phyloP scores from a whole-genome alignment of 2,329 filamentous ascomycete genomes.

The Blastomyces gilchristii region DNA sequence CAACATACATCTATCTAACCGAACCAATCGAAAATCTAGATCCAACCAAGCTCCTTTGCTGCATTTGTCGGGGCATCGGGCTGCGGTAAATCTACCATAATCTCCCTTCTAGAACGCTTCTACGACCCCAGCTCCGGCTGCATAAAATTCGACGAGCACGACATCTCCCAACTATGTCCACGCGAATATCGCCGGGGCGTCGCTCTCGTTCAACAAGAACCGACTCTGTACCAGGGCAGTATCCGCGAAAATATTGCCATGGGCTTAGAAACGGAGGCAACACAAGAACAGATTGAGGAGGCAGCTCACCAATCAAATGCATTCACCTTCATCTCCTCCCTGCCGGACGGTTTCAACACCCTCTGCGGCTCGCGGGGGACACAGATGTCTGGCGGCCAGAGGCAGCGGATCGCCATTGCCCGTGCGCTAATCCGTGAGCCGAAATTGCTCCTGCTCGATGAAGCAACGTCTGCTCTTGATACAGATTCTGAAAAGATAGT shows the following conservation, averaged over 20 bases:
- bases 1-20: background rate
- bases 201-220: conserved; percentile 64
- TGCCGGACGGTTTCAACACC: conserved; percentile 31
- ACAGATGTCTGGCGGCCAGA: conserved; percentile 33
- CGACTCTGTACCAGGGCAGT: conserved; percentile 59
- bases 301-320: conserved; percentile 31
- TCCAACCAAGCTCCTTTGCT: conserved; percentile 41
- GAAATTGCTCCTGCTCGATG: conserved; percentile 33
- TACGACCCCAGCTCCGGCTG: conserved; percentile 57
- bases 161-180: conserved; percentile 51
- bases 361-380: conserved; percentile 26
- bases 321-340: conserved; percentile 29
- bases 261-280: conserved; percentile 30
- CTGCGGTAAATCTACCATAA: conserved; percentile 57
- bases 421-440: conserved; percentile 34
- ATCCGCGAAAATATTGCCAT: conserved; percentile 61
- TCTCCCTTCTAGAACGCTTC: conserved; percentile 53
- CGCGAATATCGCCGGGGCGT: conserved; percentile 54
- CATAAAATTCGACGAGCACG: conserved; percentile 49
- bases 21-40: conserved; percentile 16
- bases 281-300: conserved; percentile 25
- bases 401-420: conserved; percentile 37
- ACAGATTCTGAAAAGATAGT: conserved; percentile 29
- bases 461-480: conserved; percentile 35
- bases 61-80: conserved; percentile 49